phyloP scores from a whole-genome alignment of 2,329 filamentous ascomycete genomes.

The Zasmidium angulare region DNA sequence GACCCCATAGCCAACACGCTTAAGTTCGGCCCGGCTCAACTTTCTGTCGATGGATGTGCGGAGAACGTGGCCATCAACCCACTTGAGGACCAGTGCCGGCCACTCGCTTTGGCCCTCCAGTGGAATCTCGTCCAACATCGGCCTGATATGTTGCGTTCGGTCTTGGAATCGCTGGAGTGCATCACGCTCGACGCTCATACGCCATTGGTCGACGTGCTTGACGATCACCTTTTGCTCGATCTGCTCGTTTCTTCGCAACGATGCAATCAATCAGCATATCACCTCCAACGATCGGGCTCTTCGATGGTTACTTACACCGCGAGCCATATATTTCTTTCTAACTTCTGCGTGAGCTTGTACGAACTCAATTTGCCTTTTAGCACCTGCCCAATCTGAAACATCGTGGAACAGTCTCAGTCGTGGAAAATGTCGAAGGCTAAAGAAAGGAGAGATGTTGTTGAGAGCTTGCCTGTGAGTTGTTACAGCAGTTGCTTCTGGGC shows the following conservation, averaged over 20 bases:
- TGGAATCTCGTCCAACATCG: constrained; percentile 9
- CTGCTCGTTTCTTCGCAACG: background rate
- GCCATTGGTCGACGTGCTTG: constrained; percentile 5
- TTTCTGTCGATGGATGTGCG: background rate
- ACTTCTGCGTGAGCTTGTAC: constrained; percentile 2
- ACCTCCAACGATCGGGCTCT: background rate
- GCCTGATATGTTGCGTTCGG: constrained; percentile 7
- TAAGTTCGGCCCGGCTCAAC: constrained; percentile 10
- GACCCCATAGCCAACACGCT: constrained; percentile 14
- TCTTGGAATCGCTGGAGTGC: constrained; percentile 6
- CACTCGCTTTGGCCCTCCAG: background rate
- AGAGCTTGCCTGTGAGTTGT: too few species aligned
- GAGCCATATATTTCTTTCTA: constrained; percentile 6
- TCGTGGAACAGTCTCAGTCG: background rate
- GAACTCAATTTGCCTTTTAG: constrained; percentile 7
- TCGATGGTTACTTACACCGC: background rate
- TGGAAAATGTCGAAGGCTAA: too few species aligned
- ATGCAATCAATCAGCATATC: background rate
- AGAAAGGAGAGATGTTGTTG: too few species aligned
- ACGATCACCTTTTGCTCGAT: constrained; percentile 9
- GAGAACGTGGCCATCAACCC: constrained; percentile 5
- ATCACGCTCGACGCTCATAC: constrained; percentile 8
- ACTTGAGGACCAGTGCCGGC: constrained; percentile 4
- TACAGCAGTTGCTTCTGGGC: too few species aligned
- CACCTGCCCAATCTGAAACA: constrained; percentile 1